Base-by-base conservation (phyloP, 805 yeast genomes). In the Wickerhamomyces strasburgensis region DNA sequence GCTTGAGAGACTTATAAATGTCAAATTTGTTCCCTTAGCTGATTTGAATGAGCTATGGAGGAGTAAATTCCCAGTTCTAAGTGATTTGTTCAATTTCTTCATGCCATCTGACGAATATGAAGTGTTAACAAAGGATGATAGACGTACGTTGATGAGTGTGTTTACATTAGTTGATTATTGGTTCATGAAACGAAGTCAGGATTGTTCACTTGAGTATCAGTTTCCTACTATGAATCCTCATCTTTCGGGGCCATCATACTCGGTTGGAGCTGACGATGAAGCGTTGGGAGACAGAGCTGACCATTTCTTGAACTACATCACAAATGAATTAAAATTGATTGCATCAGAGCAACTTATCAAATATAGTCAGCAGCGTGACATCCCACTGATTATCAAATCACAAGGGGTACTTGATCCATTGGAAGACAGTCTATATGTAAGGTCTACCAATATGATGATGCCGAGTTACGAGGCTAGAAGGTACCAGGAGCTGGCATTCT, bases 11-110 rank as follows among this genome's bases (percentile, higher is more conserved):
- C 31, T 44, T 4, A 37, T 44, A 5, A 40, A 40, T 19, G 27
- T 38, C 14, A 34, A 40, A 29, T 26, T 18, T n/a, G 39, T 44
- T 6, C 47, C 47, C 5, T 14, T 36, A 10, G n/a, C 35, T 4
- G 47, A 44, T 14, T 18, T 44, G 21, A 38, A 44, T 24, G 44
- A 44, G 36, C 32, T 44, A 14, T 44, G 47, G 47, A 38, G 40
- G 19, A 38, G 44, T 11, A 40, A 30, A 15, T 44, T 44, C 19
- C 47, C 47, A 6, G 35, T 40, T 5, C 27, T 44, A 34, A 44
- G 39, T 14, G 47, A 44, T 21, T 17, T 44, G 21, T 44, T 44
- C 32, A 44, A 38, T 14, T 35, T 44, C 28, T 38, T 44, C 32
- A 36, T 40, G 39, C 40, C 44, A 2, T 39, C 42, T 1, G 43